Evolutionary conservation across 306 rosid species (phyloP).

Genomic region (Fagus crenata): DNA sequence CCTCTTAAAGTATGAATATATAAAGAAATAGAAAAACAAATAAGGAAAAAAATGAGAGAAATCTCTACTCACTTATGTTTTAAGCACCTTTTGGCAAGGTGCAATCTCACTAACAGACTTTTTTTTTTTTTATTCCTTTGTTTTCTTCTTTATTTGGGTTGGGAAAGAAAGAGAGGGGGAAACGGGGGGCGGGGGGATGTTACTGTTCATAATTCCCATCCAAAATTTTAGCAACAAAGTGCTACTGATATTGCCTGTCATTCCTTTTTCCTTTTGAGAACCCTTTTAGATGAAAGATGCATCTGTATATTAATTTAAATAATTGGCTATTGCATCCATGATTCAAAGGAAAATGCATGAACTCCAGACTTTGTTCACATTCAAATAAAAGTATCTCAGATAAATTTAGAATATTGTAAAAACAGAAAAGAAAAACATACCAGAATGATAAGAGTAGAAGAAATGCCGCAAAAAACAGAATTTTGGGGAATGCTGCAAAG

Average conservation of each 20-base stretch:
- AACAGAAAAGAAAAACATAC: slow-evolving; percentile 52
- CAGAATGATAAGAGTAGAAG: slow-evolving; percentile 97
- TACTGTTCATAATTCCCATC: not conserved
- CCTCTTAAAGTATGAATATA: not conserved
- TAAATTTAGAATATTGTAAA: slow-evolving; percentile 21
- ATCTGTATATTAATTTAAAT: not conserved
- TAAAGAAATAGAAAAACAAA: not conserved
- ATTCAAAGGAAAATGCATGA: slow-evolving; percentile 4
- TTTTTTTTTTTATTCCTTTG: not conserved
- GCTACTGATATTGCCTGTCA: not conserved
- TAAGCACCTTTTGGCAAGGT: not conserved
- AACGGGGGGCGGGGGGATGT: no score
- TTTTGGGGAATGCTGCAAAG: slow-evolving; percentile 91
- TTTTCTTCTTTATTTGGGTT: not conserved
- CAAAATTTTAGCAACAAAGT: not conserved
- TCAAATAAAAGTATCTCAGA: not conserved
- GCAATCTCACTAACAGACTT: not conserved
- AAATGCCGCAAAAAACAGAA: slow-evolving; percentile 85
- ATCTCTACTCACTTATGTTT: not conserved
- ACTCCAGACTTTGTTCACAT: slow-evolving; percentile 8
- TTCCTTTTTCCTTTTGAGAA: not conserved
- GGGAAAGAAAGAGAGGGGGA: not conserved
- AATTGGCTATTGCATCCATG: not conserved
- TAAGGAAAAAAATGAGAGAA: not conserved
- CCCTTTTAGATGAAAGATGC: not conserved